Base-by-base conservation (phyloP, 176 grass and related monocot genomes). In the Raddia guianensis region DNA sequence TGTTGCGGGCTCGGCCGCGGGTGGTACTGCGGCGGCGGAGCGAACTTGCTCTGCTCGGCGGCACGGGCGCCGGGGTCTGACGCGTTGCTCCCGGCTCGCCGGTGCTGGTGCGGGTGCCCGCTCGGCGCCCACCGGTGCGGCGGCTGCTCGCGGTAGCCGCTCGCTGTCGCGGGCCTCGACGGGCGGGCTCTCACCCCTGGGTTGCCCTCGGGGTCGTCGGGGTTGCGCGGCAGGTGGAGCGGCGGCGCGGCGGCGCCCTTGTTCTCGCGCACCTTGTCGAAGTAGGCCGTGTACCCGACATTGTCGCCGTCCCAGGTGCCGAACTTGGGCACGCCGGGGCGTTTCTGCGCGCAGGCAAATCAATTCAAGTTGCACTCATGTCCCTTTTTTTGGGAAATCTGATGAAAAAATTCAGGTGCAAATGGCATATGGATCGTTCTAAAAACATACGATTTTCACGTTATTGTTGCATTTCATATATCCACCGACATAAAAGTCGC, bases 271-370 rank as follows among this genome's bases (percentile, higher is more conserved):
- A 94, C 80, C 69, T 87, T 91, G 8, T 94, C 80, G 52, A 94
- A 94, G 83, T 91, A 94, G 54, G 54, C 60, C 12, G 92, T 94
- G 83, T 94, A 94, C 16, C 89, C 89, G n/a, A 59, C 92, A 84
- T 91, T 91, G 52, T 86, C 72, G 70, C 43, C 78, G 47, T 91
- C 92, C 92, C 92, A 94, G 63, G 80, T 64, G 76, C 89, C 92
- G 83, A 94, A 94, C 87, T 94, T 85, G 19, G 92, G 92, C 74
- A 94, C 86, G 74, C 79, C 78, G 20, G 83, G 7, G 9, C 86
- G 86, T 50, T 89, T 91, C 91, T 94, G 88, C 77, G 27, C 5
- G 70, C n/a, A 5, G 37, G 63, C 44, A 50, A 35, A 70, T 33
- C n/a, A 57, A 56, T 32, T 6, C 15, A 42, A 2, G 16, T 77